Conservation (phyloP, 2,329 filamentous ascomycete genomes). For the Fusarium haematococcum region DNA sequence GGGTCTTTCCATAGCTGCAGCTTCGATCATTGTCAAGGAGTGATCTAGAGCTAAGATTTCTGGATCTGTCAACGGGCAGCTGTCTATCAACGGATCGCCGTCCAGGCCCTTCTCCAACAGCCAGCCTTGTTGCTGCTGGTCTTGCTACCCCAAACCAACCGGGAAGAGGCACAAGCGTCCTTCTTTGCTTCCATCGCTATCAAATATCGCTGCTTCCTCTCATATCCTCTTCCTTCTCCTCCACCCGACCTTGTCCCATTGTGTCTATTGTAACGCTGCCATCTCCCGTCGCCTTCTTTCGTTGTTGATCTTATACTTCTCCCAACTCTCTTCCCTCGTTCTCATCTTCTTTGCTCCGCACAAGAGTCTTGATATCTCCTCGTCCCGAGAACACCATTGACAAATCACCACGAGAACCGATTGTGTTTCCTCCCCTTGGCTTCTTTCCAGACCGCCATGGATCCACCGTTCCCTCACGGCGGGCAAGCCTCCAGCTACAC, state of each 20-base stretch:
- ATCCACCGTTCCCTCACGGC: conserved; percentile 45
- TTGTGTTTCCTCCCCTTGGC: conserved; percentile 37
- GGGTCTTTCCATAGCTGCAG: conserved; percentile 25
- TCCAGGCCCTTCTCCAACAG: conserved; percentile 36
- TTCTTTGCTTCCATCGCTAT: conserved; percentile 33
- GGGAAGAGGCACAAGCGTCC: conserved; percentile 38
- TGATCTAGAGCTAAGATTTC: conserved; percentile 31
- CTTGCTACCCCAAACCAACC: conserved; percentile 36
- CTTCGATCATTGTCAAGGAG: conserved; percentile 33
- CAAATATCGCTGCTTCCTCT: conserved; percentile 41
- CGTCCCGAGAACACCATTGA: conserved; percentile 29
- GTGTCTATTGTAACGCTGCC: conserved; percentile 44
- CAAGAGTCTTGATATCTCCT: conserved; percentile 31
- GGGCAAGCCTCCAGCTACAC: conserved; percentile 49
- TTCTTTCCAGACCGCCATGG: conserved; percentile 39
- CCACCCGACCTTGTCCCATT: conserved; percentile 40
- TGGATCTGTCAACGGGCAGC: conserved; percentile 35
- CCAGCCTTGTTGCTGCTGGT: conserved; percentile 27
- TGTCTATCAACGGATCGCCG: conserved; percentile 40
- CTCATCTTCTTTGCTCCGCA: conserved; percentile 31
- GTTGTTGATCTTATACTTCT: conserved; percentile 29
- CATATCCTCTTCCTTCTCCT: conserved; percentile 9
- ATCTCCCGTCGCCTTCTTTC: conserved; percentile 25
- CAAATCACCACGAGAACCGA: conserved; percentile 38
- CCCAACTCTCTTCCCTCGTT: conserved; percentile 22